These are phyloP conservation scores for Talaromyces sp. DNA, from an alignment of 2,329 filamentous ascomycete genomes.

Conservation along the genomic window DNA sequence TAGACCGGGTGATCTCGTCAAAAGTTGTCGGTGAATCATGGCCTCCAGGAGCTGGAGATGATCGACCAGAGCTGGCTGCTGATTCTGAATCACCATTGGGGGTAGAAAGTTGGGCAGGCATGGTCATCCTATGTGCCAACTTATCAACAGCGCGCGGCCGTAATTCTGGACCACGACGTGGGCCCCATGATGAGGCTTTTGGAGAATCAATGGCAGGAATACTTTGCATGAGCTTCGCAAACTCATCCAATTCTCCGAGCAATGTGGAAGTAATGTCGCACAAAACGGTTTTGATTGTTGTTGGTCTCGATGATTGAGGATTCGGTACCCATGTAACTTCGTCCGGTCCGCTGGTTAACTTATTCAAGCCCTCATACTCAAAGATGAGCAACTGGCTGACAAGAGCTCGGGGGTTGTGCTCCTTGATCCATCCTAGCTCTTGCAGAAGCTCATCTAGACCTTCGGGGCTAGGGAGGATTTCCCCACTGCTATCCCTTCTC, in stretches of 20 bases:
- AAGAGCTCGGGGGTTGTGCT: constrained; percentile 69
- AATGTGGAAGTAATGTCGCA: constrained; percentile 71
- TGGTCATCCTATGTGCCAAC: constrained; percentile 68
- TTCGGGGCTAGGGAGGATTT: constrained; percentile 32
- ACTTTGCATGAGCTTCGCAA: constrained; percentile 67
- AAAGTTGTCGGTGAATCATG: constrained; percentile 50
- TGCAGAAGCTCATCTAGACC: constrained; percentile 43
- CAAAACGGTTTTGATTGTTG: constrained; percentile 76
- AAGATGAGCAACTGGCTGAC: constrained; percentile 77
- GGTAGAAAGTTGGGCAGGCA: constrained; percentile 59
- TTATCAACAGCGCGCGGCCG: constrained; percentile 49
- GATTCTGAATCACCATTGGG: constrained; percentile 28
- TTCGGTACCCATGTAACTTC: constrained; percentile 69
- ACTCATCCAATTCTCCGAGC: constrained; percentile 68
- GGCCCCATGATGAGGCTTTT: constrained; percentile 43
- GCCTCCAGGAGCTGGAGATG: constrained; percentile 30
- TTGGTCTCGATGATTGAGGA: constrained; percentile 62
- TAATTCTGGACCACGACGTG: constrained; percentile 47
- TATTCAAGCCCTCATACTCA: constrained; percentile 58
- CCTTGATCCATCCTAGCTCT: constrained; percentile 65
- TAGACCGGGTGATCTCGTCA: constrained; percentile 46
- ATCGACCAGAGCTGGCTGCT: constrained; percentile 33
- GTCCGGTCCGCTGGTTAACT: constrained; percentile 53
- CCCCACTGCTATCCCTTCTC: constrained; percentile 11
- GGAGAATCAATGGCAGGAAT: constrained; percentile 75